These are phyloP conservation scores for Sicyos edulis DNA, from an alignment of 306 rosid genomes.

Conservation along the genomic window DNA sequence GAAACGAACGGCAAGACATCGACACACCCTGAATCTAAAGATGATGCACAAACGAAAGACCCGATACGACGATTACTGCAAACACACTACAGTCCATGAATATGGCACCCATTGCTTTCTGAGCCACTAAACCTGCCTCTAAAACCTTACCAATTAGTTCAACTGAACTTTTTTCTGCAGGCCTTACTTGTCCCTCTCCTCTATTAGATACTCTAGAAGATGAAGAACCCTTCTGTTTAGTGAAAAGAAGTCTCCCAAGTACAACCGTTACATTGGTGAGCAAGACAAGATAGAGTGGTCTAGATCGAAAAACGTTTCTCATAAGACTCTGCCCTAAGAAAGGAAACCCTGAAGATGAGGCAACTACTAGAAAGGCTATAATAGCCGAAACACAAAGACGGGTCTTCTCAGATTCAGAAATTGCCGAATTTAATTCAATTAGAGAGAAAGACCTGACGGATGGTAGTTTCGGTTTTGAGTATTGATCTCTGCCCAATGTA, in stretches of 20 bases:
- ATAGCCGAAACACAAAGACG: slow-evolving; percentile 47
- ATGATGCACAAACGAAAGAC: slow-evolving; percentile 38
- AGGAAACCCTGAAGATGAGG: slow-evolving; percentile 43
- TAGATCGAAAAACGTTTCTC: slow-evolving; percentile 35
- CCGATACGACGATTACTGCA: slow-evolving; percentile 53
- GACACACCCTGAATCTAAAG: slow-evolving; percentile 1
- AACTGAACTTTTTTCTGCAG: slow-evolving; percentile 33
- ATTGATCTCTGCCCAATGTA: slow-evolving; percentile 24
- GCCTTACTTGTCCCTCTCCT: slow-evolving; percentile 14
- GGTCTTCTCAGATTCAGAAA: slow-evolving; percentile 42
- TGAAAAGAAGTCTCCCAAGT: slow-evolving; percentile 39
- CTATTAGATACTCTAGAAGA: slow-evolving; percentile 18
- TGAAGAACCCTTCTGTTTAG: slow-evolving; percentile 29
- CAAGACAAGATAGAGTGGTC: slow-evolving; percentile 60
- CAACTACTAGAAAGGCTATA: slow-evolving; percentile 47
- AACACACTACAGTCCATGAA: slow-evolving; percentile 69
- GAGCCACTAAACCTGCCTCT: slow-evolving; percentile 41
- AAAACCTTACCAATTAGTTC: slow-evolving; percentile 37
- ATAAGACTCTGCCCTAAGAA: slow-evolving; percentile 32
- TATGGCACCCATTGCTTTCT: slow-evolving; percentile 52
- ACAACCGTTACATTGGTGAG: slow-evolving; percentile 54
- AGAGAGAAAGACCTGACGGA: slow-evolving; percentile 31
- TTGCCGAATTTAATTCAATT: slow-evolving; percentile 41
- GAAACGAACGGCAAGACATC: neutral
- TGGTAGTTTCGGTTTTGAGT: neutral